Percentiles rank a stretch among this genome's conserved stretches.
These are phyloP conservation scores for Salix brachista DNA, from an alignment of 345 rosid genomes.

Conservation along the genomic window DNA sequence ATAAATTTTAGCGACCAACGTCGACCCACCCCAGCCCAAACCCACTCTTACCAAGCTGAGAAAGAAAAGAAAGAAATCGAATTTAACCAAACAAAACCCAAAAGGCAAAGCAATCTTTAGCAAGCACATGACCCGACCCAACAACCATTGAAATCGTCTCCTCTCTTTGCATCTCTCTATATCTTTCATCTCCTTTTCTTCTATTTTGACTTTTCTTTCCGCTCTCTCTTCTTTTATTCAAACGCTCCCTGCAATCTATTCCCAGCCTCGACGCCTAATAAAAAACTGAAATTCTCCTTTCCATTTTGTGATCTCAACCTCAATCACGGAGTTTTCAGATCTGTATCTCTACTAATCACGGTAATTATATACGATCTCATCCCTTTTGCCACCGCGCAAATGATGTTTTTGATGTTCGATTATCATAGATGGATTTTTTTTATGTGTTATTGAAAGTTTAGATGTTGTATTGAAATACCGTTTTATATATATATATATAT, in stretches of 20 bases:
- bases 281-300: not conserved
- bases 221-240: not conserved
- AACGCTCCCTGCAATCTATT: not conserved
- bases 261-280: not conserved
- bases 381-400: not conserved
- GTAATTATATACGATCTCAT: not conserved
- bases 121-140: not conserved
- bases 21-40: not conserved
- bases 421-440: not conserved
- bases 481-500: too few species aligned
- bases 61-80: not conserved
- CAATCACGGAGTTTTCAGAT: constrained; percentile 14
- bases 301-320: not conserved
- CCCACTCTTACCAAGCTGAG: not conserved
- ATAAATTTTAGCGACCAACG: not conserved
- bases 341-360: not conserved
- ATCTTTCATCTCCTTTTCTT: not conserved
- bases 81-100: not conserved
- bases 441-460: not conserved
- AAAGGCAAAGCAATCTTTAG: not conserved
- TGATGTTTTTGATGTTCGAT: not conserved
- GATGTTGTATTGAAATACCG: not conserved
- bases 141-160: not conserved
- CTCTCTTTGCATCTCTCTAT: not conserved
- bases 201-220: not conserved